These are phyloP conservation scores for Hymenoscyphus linearis DNA, from an alignment of 2,329 filamentous ascomycete genomes.

Conservation along the genomic window DNA sequence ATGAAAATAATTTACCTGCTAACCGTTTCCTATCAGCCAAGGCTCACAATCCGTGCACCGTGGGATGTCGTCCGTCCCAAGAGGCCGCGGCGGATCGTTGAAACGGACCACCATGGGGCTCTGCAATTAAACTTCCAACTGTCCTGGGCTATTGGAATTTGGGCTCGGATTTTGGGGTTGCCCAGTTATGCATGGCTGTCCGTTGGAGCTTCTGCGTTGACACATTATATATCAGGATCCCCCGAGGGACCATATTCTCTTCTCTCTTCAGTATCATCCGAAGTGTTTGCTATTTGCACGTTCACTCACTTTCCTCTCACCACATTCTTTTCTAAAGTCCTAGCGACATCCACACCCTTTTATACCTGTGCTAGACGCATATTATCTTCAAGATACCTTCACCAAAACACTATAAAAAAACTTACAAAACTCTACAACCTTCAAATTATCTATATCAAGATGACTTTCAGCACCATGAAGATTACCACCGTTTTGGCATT, in stretches of 20 bases:
- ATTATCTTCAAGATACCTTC: neutral
- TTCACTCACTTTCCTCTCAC: neutral
- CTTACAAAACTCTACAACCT: conserved; percentile 1
- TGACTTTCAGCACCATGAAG: conserved; percentile 16
- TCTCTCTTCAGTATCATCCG: neutral
- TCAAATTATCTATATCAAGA: conserved; percentile 8
- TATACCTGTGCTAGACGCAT: conserved; percentile 1
- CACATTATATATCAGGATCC: neutral
- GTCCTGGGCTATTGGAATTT: neutral
- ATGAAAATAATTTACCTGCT: neutral
- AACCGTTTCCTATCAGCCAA: neutral
- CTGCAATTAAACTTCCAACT: neutral
- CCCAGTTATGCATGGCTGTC: neutral
- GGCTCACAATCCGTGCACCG: neutral
- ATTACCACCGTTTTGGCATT: conserved; percentile 20
- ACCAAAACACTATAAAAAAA: neutral
- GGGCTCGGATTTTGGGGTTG: neutral
- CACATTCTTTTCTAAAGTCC: conserved; percentile 1
- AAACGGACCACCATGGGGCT: neutral
- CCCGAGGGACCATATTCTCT: neutral
- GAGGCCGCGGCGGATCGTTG: neutral
- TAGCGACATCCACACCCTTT: neutral
- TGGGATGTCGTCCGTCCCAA: neutral
- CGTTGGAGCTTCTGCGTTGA: neutral
- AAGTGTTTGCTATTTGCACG: neutral